Base-by-base conservation (phyloP, 495 filamentous ascomycete species). In the Xylaria curta region DNA sequence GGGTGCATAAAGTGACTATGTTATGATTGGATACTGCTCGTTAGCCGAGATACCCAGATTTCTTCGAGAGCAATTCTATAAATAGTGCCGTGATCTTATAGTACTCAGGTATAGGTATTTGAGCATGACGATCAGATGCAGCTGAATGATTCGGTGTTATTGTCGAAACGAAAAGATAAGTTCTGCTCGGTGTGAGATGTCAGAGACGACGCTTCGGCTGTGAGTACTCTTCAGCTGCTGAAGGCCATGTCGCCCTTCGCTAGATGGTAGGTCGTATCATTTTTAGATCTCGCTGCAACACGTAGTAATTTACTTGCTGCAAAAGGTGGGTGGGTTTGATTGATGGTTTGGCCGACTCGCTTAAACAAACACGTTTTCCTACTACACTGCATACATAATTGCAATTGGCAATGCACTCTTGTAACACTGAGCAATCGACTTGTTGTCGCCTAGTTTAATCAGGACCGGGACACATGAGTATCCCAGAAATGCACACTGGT, bases 391-490 rank as follows among this genome's bases (percentile, higher is more conserved):
- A 42, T 67, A 31, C 26, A 53, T 56, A 42, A 17, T 67, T 44
- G 33, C 49, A 67, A 47, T 56, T 3, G 74, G 72, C 76, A 62
- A 74, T 74, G 72, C 74, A 66, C 46, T 69, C 73, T 70, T 73
- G 64, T 60, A 72, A 78, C 69, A 76, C 72, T 61, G 69, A 10
- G 51, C 66, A 58, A 44, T 28, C 31, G 63, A 74, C 70, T 74
- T 69, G 44, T 44, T 63, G 3, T 70, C 42, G 19, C 64, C 9
- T 8, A 63, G 21, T 26, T 42, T 21, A 6, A 63, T 54, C 59
- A 47, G 33, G 17, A 70, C 38, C 26, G 21, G 53, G 24, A 21
- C 36, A 59, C 58, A 59, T 28, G 44, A 7, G 65, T 28, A 21
- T 59, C 28, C 40, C 53, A 24, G 15, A 54, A 67, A 12, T 21